Evolutionary conservation across 257 asterid genomes (phyloP), one percentile per base, ranked within the genome.

Genomic region (Ophiorrhiza pumila): DNA sequence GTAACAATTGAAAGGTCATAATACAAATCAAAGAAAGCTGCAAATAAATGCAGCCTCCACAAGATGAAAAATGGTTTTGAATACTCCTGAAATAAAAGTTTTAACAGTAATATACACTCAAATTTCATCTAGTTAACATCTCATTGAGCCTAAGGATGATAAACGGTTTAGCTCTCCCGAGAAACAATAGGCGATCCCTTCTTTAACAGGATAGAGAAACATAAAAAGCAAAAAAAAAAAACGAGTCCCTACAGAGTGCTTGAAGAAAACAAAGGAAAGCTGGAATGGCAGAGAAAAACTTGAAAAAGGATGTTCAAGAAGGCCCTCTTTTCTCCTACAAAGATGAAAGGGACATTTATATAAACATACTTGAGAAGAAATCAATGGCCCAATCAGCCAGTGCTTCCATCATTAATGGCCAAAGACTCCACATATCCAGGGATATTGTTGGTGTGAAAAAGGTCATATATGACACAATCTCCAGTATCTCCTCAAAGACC

Each of bases 321-420:
- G 46, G 34, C n/a, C 22, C 32, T 42, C 35, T 25, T 22, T 32
- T 55, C 56, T 4, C 59, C 1, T 75, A 22, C 41, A 25, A 69
- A 62, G 45, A 53, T 46, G 10, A 61, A 41, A 61, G 0, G 22
- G 65, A 35, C 37, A 58, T 23, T 58, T 59, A 31, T 59, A 31
- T 32, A 73, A 43, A 62, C 99, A 43, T 92, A 95, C 99, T 95
- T 70, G 96, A 89, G 80, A 92, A 95, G 88, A 90, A 95, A 79
- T 95, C 99, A 71, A 95, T 90, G 64, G 99, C 99, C 99, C 99
- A 95, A 58, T 95, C 98, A 76, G 96, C 90, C 78, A 95, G 83
- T 2, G 98, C 92, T 74, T 92, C 94, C 89, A 92, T 92, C 96
- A 95, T 81, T 72, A 95, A 83, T 50, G 97, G 96, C 99, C 99